These are phyloP conservation scores for Capronia americana DNA, from an alignment of 2,329 filamentous ascomycete species.

Conservation along the genomic window DNA sequence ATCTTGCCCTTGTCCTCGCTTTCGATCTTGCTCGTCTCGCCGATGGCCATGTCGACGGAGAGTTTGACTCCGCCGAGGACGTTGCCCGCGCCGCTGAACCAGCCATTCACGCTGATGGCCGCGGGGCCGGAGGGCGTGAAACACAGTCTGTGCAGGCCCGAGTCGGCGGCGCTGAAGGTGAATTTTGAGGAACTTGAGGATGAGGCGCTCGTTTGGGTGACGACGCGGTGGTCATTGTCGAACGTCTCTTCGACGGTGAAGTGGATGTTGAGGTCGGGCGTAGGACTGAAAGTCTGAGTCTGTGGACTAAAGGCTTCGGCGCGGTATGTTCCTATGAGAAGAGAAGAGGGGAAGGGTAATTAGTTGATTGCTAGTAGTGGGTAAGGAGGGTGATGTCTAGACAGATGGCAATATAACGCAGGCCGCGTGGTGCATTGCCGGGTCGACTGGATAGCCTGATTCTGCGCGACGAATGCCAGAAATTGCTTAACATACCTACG, in stretches of 20 bases:
- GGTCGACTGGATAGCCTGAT: background rate
- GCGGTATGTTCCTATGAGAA: slow-evolving; percentile 72
- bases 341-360: background rate
- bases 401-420: background rate
- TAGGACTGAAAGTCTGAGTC: slow-evolving; percentile 70
- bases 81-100: slow-evolving; percentile 74
- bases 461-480: background rate
- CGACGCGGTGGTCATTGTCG: slow-evolving; percentile 96
- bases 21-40: slow-evolving; percentile 92
- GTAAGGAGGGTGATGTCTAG: background rate
- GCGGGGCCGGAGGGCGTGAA: slow-evolving; percentile 82
- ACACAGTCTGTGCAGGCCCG: slow-evolving; percentile 95
- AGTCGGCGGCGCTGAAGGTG: slow-evolving; percentile 92
- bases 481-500: slow-evolving; percentile 64
- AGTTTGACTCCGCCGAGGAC: slow-evolving; percentile 78
- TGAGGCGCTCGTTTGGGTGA: slow-evolving; percentile 70
- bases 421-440: background rate
- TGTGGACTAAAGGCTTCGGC: slow-evolving; percentile 83
- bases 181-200: slow-evolving; percentile 80
- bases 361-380: background rate
- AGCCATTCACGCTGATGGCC: slow-evolving; percentile 68
- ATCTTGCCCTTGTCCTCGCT: slow-evolving; percentile 93
- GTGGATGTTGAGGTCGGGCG: slow-evolving; percentile 79
- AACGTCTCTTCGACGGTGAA: slow-evolving; percentile 96
- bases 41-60: slow-evolving; percentile 88